These are phyloP conservation scores for Zygosaccharomyces pseudobailii DNA, from an alignment of 1,139 yeast species.

Conservation along the genomic window DNA sequence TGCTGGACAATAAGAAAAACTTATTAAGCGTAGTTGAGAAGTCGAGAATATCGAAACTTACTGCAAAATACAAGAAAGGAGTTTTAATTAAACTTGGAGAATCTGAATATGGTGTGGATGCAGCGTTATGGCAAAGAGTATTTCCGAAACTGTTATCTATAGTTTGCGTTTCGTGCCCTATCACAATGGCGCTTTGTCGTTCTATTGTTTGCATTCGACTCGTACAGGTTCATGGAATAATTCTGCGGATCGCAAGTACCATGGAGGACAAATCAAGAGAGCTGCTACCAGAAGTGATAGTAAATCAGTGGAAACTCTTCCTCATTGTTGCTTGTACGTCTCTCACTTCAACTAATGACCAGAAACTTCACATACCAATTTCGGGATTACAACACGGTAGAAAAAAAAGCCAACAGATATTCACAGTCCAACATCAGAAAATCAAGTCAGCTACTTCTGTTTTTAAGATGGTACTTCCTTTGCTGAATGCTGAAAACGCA, in stretches of 20 bases:
- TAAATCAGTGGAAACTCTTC: constrained; percentile 86
- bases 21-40: constrained; percentile 75
- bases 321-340: constrained; percentile 91
- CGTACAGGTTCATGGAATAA: constrained; percentile 83
- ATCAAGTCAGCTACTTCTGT: constrained; percentile 91
- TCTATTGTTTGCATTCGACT: constrained; percentile 86
- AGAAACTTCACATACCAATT: constrained; percentile 57
- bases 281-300: constrained; percentile 64
- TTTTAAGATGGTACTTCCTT: constrained; percentile 81
- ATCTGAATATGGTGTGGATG: constrained; percentile 90
- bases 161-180: constrained; percentile 79
- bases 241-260: constrained; percentile 58
- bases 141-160: constrained; percentile 71
- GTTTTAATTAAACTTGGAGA: constrained; percentile 73
- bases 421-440: constrained; percentile 80
- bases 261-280: constrained; percentile 30
- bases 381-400: constrained; percentile 35
- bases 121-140: constrained; percentile 88
- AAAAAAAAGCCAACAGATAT: constrained; percentile 70
- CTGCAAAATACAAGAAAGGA: constrained; percentile 52
- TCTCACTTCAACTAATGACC: constrained; percentile 83
- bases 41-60: constrained; percentile 61
- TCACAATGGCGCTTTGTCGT: constrained; percentile 90
- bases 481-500: constrained; percentile 66
- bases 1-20: constrained; percentile 55